Evolutionary conservation across 2,329 filamentous ascomycete genomes (phyloP).

Genomic region (Scytalidium sp.): DNA sequence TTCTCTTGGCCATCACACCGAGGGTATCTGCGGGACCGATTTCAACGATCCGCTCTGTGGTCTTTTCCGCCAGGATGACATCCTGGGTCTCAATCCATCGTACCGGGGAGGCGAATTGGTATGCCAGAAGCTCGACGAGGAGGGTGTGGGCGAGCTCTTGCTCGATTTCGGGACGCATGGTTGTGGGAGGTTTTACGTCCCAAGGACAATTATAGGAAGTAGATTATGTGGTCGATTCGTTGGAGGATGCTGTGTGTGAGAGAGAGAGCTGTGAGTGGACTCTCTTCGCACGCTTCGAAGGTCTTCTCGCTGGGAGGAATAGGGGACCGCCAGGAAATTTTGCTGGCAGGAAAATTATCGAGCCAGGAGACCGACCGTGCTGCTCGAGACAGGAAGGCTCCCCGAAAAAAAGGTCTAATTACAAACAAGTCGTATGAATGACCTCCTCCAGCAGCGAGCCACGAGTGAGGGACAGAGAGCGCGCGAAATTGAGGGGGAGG

Average conservation of each 20-base stretch:
- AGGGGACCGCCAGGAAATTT: too few species aligned
- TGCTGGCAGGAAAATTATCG: too few species aligned
- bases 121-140: slow-evolving; percentile 97
- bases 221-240: neutral
- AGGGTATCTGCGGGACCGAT: slow-evolving; percentile 96
- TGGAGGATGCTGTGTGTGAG: neutral
- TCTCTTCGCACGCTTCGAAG: too few species aligned
- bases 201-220: slow-evolving; percentile 17
- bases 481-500: neutral
- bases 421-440: too few species aligned
- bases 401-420: too few species aligned
- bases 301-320: too few species aligned
- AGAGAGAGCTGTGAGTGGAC: neutral
- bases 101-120: slow-evolving; percentile 97
- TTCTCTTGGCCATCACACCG: slow-evolving; percentile 95
- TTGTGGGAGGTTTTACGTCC: slow-evolving; percentile 34
- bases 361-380: too few species aligned
- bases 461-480: too few species aligned
- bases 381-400: too few species aligned
- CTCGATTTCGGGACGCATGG: slow-evolving; percentile 97
- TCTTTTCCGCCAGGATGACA: slow-evolving; percentile 96
- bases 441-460: too few species aligned
- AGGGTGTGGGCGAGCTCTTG: slow-evolving; percentile 98
- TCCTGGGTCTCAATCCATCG: slow-evolving; percentile 99
- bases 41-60: slow-evolving; percentile 95